These are phyloP conservation scores for Achaetomiella virescens DNA, from an alignment of 495 filamentous ascomycete species.

Conservation along the genomic window DNA sequence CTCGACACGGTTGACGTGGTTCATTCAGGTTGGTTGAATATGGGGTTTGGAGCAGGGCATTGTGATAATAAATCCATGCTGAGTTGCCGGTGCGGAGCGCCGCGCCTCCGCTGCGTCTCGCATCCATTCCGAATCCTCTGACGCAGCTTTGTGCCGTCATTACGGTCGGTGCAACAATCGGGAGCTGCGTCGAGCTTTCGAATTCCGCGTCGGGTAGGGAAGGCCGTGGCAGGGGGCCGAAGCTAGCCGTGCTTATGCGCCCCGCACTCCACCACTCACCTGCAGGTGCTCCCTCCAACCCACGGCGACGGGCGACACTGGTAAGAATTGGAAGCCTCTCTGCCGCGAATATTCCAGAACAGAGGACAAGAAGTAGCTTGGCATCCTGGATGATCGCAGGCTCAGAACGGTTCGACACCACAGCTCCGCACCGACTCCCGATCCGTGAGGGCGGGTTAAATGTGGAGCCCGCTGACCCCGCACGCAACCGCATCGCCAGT, in stretches of 20 bases:
- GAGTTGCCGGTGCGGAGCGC: not conserved
- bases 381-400: too few species aligned
- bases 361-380: too few species aligned
- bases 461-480: too few species aligned
- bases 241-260: constrained; percentile 14
- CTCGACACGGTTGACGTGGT: not conserved
- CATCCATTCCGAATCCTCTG: not conserved
- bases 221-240: not conserved
- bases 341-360: too few species aligned
- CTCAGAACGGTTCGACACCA: too few species aligned
- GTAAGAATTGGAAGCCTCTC: too few species aligned
- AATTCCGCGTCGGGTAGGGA: constrained; percentile 14
- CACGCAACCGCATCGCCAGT: too few species aligned
- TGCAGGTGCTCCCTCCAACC: too few species aligned
- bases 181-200: not conserved
- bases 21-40: not conserved
- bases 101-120: not conserved
- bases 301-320: too few species aligned
- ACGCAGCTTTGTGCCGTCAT: constrained; percentile 6
- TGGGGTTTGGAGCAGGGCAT: not conserved
- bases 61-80: not conserved
- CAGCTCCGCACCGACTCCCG: too few species aligned
- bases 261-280: too few species aligned
- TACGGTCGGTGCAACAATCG: not conserved
- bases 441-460: too few species aligned